Percentiles rank a stretch among this genome's conserved stretches.
Conservation (phyloP, 495 filamentous ascomycete genomes). For the Annulohypoxylon nitens region DNA sequence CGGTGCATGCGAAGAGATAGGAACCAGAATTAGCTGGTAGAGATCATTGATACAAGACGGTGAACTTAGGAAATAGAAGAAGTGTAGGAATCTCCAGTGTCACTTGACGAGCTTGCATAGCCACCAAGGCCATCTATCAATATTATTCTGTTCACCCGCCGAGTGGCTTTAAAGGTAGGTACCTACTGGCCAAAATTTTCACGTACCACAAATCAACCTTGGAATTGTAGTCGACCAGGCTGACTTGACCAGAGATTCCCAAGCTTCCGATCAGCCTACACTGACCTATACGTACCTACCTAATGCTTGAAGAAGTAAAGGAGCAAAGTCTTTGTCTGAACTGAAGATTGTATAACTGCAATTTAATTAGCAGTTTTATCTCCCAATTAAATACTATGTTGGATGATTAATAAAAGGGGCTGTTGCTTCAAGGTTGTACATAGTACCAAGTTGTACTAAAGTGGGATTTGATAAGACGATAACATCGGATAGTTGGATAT, state of each 20-base stretch:
- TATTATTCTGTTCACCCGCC: neutral
- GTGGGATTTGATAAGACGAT: conserved; percentile 11
- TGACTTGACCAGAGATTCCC: too few relatives aligned
- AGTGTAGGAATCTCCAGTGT: neutral
- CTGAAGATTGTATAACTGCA: too few relatives aligned
- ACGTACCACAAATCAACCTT: neutral
- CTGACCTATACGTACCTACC: too few relatives aligned
- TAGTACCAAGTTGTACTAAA: neutral
- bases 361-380: too few relatives aligned
- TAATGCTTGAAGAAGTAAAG: too few relatives aligned
- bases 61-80: neutral
- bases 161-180: neutral
- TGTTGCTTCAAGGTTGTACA: too few relatives aligned
- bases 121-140: neutral
- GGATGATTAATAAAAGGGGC: too few relatives aligned
- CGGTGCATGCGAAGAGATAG: neutral
- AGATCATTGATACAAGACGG: neutral
- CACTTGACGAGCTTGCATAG: neutral
- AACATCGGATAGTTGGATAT: neutral
- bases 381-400: too few relatives aligned
- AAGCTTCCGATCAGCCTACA: too few relatives aligned
- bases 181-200: too few relatives aligned
- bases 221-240: too few relatives aligned
- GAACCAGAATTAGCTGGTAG: neutral
- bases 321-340: too few relatives aligned